These are phyloP conservation scores for Axilococcus clingmanii DNA, from an alignment of 139 green algal genomes.

Conservation along the genomic window DNA sequence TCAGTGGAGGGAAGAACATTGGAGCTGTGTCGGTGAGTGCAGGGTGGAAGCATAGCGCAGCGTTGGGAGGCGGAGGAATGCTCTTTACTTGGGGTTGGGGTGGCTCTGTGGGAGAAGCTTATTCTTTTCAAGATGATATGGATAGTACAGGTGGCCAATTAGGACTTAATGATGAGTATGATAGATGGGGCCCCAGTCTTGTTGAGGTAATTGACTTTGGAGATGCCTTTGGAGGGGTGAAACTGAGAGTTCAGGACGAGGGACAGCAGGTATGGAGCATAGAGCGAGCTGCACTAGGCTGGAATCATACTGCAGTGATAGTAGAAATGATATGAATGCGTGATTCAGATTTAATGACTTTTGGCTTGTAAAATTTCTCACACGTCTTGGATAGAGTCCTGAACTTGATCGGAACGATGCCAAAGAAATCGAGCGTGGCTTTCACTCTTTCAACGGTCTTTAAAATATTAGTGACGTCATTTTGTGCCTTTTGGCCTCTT, in stretches of 20 bases:
- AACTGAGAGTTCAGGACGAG: not conserved
- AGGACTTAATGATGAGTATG: constrained; percentile 34
- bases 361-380: too few species aligned
- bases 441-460: too few species aligned
- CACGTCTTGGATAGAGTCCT: too few species aligned
- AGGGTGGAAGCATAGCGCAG: constrained; percentile 33
- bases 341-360: too few species aligned
- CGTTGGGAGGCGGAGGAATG: constrained; percentile 9
- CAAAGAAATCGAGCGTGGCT: too few species aligned
- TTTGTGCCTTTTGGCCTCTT: too few species aligned
- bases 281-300: constrained; percentile 25
- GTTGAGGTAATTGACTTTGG: constrained; percentile 9
- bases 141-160: constrained; percentile 36
- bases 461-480: too few species aligned
- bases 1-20: not conserved
- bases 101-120: constrained; percentile 17
- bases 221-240: constrained; percentile 5
- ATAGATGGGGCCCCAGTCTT: constrained; percentile 28
- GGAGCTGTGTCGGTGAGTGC: constrained; percentile 3
- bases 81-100: constrained; percentile 40
- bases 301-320: constrained; percentile 39
- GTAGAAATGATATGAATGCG: constrained; percentile 22
- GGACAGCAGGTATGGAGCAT: constrained; percentile 15
- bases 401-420: too few species aligned
- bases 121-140: constrained; percentile 10